Base-by-base conservation (phyloP, 768 basidiomycete species). In the Fomitopsis pulvina region DNA sequence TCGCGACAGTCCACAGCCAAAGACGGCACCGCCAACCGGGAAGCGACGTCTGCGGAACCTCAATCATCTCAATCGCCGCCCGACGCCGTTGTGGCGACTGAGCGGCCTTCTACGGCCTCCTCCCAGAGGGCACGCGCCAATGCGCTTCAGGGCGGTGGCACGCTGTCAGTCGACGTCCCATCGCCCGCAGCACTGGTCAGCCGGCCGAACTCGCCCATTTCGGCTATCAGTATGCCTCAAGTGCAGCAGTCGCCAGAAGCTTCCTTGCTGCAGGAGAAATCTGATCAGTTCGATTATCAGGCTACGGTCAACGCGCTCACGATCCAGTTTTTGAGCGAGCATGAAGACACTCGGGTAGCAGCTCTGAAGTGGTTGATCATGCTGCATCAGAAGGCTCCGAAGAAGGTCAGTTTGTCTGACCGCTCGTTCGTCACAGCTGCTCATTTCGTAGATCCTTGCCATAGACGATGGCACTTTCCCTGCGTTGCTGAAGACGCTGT, bases 401-500 rank as follows among this genome's bases (percentile, higher is more conserved):
- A 86, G 69, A 95, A 95, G 81, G 93, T 87, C 53, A 41, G 61
- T 30, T 20, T 18, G 18, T 20, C 3, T 24, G 37, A n/a, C n/a
- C n/a, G n/a, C n/a, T 46, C 5, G 8, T 9, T 12, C 20, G 29
- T 45, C 6, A 28, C 27, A 9, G 25, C 21, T 7, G 24, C 32
- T 27, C 12, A 18, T 46, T 25, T 45, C n/a, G 7, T 44, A 97
- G 94, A 95, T 96, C 53, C 71, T 98, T 39, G 87, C 92, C 0
- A 87, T 95, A 81, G 92, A 97, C 59, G 95, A 97, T 58, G 93
- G 92, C 16, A 97, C 94, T 2, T 97, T 98, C 68, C 93, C 94
- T 20, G 92, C 92, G 0, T 68, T 99, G 52, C 73, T 99, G 41
- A 98, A 98, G 71, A 96, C 91, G 0, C 68, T 99, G 37, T 98